phyloP scores from a whole-genome alignment of 441 rosid species.

The Pelargonium citronellum region DNA sequence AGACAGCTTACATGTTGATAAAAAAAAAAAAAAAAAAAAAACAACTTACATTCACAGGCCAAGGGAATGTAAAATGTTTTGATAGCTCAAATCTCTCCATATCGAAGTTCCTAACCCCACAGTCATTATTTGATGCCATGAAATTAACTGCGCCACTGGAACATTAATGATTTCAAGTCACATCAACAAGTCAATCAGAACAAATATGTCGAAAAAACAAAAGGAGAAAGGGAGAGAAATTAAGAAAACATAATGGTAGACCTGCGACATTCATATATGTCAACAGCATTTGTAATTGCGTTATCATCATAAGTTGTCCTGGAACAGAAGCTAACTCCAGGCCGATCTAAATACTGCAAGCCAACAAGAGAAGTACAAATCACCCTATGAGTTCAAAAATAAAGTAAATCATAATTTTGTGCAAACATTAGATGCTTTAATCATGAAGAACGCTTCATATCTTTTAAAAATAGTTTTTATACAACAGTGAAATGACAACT shows the following conservation, averaged over 20 bases:
- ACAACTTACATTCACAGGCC: slow-evolving; percentile 37
- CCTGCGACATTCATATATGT: slow-evolving; percentile 35
- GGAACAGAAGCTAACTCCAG: slow-evolving; percentile 29
- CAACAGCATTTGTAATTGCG: slow-evolving; percentile 32
- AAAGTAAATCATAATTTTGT: neutral
- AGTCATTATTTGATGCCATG: slow-evolving; percentile 32
- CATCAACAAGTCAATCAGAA: neutral
- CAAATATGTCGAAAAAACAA: neutral
- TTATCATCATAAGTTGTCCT: slow-evolving; percentile 29
- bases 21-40: too few relatives aligned
- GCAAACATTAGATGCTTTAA: neutral
- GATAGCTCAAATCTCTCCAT: slow-evolving; percentile 27
- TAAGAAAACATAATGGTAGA: slow-evolving; percentile 3
- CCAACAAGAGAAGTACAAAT: neutral
- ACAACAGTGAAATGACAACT: neutral
- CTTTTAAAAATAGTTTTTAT: neutral
- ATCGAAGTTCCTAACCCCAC: slow-evolving; percentile 26
- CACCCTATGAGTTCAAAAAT: neutral
- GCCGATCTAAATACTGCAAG: slow-evolving; percentile 23
- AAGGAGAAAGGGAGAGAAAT: neutral
- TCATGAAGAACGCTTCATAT: neutral
- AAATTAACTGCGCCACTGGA: slow-evolving; percentile 30
- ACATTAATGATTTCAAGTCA: neutral
- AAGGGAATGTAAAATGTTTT: slow-evolving; percentile 25
- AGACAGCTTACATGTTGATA: too few relatives aligned